A percentile compares a stretch with the other conserved stretches of the same genome.
These are phyloP conservation scores for Lachancea thermotolerans DNA, from an alignment of 805 yeast genomes.

Conservation along the genomic window DNA sequence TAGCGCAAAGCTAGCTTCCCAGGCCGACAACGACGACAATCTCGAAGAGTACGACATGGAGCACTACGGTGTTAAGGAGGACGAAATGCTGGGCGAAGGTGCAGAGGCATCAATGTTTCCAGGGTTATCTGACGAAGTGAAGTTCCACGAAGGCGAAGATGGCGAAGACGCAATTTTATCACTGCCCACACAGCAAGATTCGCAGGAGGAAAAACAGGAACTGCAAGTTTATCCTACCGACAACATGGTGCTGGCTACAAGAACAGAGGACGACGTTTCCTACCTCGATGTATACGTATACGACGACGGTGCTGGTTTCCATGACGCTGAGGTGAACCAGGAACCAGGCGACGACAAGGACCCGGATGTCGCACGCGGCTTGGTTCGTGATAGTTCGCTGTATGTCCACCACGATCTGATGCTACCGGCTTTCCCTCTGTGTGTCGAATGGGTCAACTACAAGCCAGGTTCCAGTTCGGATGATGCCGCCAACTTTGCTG, in stretches of 20 bases:
- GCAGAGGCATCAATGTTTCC: constrained; percentile 62
- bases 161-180: constrained; percentile 39
- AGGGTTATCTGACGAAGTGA: constrained; percentile 57
- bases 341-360: constrained; percentile 58
- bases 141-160: constrained; percentile 45
- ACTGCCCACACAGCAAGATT: constrained; percentile 46
- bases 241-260: constrained; percentile 79
- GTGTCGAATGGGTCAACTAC: constrained; percentile 91
- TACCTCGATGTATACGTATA: constrained; percentile 89
- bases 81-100: constrained; percentile 45
- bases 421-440: constrained; percentile 95
- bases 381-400: constrained; percentile 63
- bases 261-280: constrained; percentile 94
- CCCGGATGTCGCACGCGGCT: constrained; percentile 68
- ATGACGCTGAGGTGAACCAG: constrained; percentile 56
- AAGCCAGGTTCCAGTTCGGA: constrained; percentile 47
- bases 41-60: constrained; percentile 84
- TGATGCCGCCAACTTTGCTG: constrained; percentile 83
- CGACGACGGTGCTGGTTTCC: constrained; percentile 89
- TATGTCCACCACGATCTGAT: constrained; percentile 95
- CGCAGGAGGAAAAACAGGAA: constrained; percentile 73
- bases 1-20: constrained; percentile 36
- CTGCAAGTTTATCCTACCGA: constrained; percentile 84
- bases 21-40: constrained; percentile 70
- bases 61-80: constrained; percentile 66